phyloP scores from a whole-genome alignment of 257 asterid species.

The Perilla frutescens region DNA sequence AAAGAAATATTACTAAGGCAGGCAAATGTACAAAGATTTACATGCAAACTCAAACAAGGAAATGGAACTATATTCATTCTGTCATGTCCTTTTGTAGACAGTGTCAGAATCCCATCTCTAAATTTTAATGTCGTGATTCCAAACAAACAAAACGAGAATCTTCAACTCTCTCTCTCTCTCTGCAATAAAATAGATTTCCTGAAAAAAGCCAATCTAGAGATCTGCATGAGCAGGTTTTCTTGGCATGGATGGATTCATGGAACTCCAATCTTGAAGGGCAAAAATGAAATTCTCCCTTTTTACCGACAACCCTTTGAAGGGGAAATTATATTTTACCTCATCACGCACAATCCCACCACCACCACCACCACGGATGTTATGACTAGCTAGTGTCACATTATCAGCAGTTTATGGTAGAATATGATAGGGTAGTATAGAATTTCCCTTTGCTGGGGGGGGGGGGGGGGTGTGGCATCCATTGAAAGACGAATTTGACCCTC shows the following conservation, averaged over 20 bases:
- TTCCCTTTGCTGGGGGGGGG: too few relatives aligned
- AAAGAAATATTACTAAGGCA: conserved; percentile 18
- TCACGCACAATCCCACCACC: not conserved
- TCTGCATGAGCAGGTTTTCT: conserved; percentile 2
- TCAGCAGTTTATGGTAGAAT: too few relatives aligned
- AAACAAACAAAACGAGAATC: conserved; percentile 22
- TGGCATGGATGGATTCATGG: not conserved
- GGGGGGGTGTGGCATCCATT: too few relatives aligned
- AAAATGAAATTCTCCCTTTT: not conserved
- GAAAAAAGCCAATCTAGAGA: conserved; percentile 20
- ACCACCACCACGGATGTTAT: too few relatives aligned
- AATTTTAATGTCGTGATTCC: conserved; percentile 10
- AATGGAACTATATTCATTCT: conserved; percentile 31
- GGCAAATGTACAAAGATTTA: conserved; percentile 30
- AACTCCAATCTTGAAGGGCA: conserved; percentile 17
- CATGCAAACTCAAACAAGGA: conserved; percentile 30
- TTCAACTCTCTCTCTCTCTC: conserved; percentile 13
- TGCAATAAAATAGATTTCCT: conserved; percentile 18
- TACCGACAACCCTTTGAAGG: not conserved
- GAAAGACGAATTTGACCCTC: not conserved
- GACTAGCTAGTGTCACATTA: too few relatives aligned
- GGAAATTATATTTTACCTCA: not conserved
- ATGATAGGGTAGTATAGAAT: too few relatives aligned
- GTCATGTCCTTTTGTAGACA: conserved; percentile 38
- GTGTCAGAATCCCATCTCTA: conserved; percentile 28